phyloP scores from a whole-genome alignment of 305 asterid species.

The Stenogyne calaminthoides region DNA sequence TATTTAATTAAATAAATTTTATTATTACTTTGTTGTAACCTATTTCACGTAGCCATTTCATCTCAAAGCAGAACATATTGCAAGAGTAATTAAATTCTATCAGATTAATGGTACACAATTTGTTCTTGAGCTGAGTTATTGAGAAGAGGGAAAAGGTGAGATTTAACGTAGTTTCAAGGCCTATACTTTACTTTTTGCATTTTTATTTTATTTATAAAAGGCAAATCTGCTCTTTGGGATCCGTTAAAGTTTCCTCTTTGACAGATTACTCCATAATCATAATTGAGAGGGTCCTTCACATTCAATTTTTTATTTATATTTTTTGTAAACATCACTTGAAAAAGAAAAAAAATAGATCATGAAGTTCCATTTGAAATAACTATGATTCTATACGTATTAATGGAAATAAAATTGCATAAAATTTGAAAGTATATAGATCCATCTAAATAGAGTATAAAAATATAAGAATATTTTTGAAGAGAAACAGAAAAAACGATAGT shows the following conservation, averaged over 20 bases:
- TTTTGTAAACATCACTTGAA: not conserved
- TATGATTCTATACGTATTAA: not conserved
- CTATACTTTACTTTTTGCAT: slow-evolving; percentile 34
- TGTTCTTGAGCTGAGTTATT: no score
- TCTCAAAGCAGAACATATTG: not conserved
- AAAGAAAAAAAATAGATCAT: not conserved
- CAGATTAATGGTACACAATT: no score
- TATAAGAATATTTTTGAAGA: no score
- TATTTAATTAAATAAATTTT: no score
- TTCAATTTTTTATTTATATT: not conserved
- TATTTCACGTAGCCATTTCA: no score
- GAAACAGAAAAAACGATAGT: no score
- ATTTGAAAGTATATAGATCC: not conserved
- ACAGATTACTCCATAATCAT: slow-evolving; percentile 28
- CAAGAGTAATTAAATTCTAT: not conserved
- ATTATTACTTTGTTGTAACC: not conserved
- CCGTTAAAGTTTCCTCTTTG: slow-evolving; percentile 36
- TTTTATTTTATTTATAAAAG: slow-evolving; percentile 40
- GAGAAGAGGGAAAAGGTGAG: slow-evolving; percentile 26
- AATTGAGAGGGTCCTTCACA: not conserved
- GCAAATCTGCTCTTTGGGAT: slow-evolving; percentile 51
- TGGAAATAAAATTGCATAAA: not conserved
- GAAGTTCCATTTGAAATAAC: not conserved
- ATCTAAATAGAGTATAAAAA: not conserved
- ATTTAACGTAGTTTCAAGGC: slow-evolving; percentile 35